Percentiles rank a stretch among this genome's conserved stretches.
Conservation (phyloP, 2,329 filamentous ascomycete genomes). For the Colletotrichum graminicola region DNA sequence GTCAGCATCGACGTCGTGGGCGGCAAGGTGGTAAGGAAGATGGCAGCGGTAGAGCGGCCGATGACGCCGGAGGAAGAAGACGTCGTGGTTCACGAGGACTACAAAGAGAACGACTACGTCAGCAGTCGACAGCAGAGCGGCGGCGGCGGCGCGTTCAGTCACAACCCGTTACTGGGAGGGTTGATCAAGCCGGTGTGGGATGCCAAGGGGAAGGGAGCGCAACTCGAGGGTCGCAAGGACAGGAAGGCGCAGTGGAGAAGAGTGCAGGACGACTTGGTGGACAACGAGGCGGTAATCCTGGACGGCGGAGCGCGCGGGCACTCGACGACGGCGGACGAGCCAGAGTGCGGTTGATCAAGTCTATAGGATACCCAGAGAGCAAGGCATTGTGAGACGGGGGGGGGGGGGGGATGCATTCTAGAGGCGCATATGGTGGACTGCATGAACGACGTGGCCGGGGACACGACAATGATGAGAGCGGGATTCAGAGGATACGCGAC, state of each 20-base stretch:
- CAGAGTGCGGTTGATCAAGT: constrained; percentile 54
- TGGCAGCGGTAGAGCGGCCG: constrained; percentile 72
- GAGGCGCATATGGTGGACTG: not conserved
- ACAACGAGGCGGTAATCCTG: constrained; percentile 71
- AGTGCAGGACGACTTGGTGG: constrained; percentile 70
- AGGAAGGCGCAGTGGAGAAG: constrained; percentile 65
- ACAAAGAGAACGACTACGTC: constrained; percentile 46
- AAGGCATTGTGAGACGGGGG: constrained; percentile 13
- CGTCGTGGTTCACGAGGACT: constrained; percentile 36
- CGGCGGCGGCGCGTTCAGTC: constrained; percentile 70
- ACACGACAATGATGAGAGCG: not conserved
- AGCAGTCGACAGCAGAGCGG: constrained; percentile 41
- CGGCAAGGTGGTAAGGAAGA: constrained; percentile 80
- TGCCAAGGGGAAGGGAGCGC: constrained; percentile 63
- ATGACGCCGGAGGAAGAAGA: constrained; percentile 61
- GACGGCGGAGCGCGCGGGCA: constrained; percentile 67
- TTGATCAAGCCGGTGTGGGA: constrained; percentile 75
- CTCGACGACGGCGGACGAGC: constrained; percentile 52
- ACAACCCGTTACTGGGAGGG: constrained; percentile 74
- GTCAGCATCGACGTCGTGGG: constrained; percentile 86
- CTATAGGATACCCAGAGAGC: not conserved
- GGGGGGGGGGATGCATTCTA: not conserved
- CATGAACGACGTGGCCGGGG: not conserved
- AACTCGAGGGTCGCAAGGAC: constrained; percentile 58
- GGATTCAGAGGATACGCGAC: not conserved